Conservation (phyloP, 768 basidiomycete genomes). For the Serpula lacrymans region DNA sequence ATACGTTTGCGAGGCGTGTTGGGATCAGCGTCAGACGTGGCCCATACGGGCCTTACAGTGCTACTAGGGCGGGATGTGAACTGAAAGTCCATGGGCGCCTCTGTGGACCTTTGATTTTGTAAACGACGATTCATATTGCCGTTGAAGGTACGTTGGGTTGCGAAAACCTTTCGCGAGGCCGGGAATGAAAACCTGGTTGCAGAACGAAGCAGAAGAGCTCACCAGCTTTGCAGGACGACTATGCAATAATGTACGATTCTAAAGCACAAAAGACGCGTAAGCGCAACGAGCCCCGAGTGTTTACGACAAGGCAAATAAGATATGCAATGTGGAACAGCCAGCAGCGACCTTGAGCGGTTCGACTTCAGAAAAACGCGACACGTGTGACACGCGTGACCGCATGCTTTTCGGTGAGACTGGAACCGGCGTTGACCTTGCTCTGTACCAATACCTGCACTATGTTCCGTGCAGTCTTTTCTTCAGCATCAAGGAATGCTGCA, state of each 20-base stretch:
- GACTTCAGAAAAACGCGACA: slow-evolving; percentile 34
- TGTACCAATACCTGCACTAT: slow-evolving; percentile 18
- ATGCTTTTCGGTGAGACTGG: slow-evolving; percentile 21
- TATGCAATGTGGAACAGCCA: too few relatives aligned
- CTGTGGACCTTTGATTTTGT: slow-evolving; percentile 52
- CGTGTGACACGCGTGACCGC: slow-evolving; percentile 20
- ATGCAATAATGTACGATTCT: too few relatives aligned
- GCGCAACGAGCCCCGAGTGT: too few relatives aligned
- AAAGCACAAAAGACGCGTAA: too few relatives aligned
- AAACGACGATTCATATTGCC: slow-evolving; percentile 21
- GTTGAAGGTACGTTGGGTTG: neutral
- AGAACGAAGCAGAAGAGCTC: too few relatives aligned
- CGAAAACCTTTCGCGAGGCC: too few relatives aligned
- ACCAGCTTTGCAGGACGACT: too few relatives aligned
- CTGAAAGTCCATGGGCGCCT: slow-evolving; percentile 89
- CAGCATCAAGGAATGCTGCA: slow-evolving; percentile 14
- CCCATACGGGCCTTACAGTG: slow-evolving; percentile 58
- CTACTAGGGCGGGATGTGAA: slow-evolving; percentile 66
- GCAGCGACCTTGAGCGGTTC: too few relatives aligned
- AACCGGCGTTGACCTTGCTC: slow-evolving; percentile 16
- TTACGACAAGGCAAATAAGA: too few relatives aligned
- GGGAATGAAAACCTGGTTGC: too few relatives aligned
- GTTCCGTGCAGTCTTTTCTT: slow-evolving; percentile 25
- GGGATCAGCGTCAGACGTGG: slow-evolving; percentile 38
- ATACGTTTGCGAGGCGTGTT: slow-evolving; percentile 67